Conservation (phyloP, 306 rosid species). For the Hylodesmum podocarpum region DNA sequence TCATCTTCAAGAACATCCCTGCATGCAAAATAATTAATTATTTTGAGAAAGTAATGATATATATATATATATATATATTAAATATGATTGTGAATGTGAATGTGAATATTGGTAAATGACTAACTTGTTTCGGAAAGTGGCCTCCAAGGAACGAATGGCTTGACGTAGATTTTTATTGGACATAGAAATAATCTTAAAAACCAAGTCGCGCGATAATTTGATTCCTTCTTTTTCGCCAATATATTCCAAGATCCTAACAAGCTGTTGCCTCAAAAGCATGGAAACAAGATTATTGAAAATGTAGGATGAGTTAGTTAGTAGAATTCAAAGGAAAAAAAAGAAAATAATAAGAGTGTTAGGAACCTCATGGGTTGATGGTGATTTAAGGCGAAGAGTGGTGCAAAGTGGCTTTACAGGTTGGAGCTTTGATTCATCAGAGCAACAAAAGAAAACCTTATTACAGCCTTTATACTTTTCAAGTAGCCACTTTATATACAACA, state of each 20-base stretch:
- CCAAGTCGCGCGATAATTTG: constrained; percentile 41
- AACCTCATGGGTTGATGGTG: constrained; percentile 79
- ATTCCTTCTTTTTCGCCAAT: constrained; percentile 58
- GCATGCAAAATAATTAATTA: constrained; percentile 32
- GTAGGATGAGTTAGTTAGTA: no score
- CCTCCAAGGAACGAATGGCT: constrained; percentile 88
- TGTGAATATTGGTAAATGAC: background rate
- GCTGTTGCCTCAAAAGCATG: constrained; percentile 41
- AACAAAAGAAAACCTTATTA: constrained; percentile 79
- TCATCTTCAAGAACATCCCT: constrained; percentile 60
- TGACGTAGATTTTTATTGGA: constrained; percentile 71
- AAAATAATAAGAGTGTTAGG: no score
- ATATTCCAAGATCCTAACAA: constrained; percentile 56
- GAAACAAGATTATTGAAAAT: no score
- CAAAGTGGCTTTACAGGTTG: constrained; percentile 60
- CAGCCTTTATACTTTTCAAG: constrained; percentile 68
- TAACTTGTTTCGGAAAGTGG: constrained; percentile 62
- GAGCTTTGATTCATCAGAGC: constrained; percentile 75
- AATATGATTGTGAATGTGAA: no score
- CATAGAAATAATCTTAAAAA: constrained; percentile 48
- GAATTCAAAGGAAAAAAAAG: no score
- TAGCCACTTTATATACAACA: constrained; percentile 73
- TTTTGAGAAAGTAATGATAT: background rate
- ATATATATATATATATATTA: no score
- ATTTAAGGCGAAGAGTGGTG: constrained; percentile 55